Percentiles rank a stretch among this genome's conserved stretches.
phyloP scores from a whole-genome alignment of 2,329 filamentous ascomycete genomes.

The Aureobasidium melanogenum region DNA sequence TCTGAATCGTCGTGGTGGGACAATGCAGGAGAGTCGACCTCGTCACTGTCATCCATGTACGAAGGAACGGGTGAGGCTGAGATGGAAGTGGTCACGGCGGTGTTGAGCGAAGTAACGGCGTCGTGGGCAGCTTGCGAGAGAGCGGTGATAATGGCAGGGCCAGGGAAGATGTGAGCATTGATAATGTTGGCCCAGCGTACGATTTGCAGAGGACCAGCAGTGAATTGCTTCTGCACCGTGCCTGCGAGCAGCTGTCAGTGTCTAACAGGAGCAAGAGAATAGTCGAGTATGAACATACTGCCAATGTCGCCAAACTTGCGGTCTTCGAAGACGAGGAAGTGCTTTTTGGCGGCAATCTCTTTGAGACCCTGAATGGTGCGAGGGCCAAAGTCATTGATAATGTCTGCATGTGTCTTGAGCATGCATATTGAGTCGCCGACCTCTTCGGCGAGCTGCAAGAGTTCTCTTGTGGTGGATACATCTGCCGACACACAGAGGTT shows the following conservation, averaged over 20 bases:
- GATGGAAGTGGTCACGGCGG: slow-evolving; percentile 43
- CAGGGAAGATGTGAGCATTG: slow-evolving; percentile 45
- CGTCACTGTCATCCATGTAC: slow-evolving; percentile 40
- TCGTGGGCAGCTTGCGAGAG: slow-evolving; percentile 39
- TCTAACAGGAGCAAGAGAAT: neutral
- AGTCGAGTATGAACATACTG: slow-evolving; percentile 29
- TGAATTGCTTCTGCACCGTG: slow-evolving; percentile 48
- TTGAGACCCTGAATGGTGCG: slow-evolving; percentile 42
- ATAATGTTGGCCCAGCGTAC: slow-evolving; percentile 45
- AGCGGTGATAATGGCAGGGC: slow-evolving; percentile 42
- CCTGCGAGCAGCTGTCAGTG: slow-evolving; percentile 24
- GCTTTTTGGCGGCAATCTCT: slow-evolving; percentile 40
- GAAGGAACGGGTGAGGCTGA: slow-evolving; percentile 29
- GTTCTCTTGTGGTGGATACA: slow-evolving; percentile 46
- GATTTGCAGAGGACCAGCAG: slow-evolving; percentile 41
- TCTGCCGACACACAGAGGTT: slow-evolving; percentile 50
- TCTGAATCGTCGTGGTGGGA: slow-evolving; percentile 30
- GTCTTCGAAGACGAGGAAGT: slow-evolving; percentile 47
- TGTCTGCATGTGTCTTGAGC: slow-evolving; percentile 54
- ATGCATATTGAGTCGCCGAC: slow-evolving; percentile 53
- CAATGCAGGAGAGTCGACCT: slow-evolving; percentile 18
- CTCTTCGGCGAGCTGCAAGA: slow-evolving; percentile 48
- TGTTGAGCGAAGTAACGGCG: slow-evolving; percentile 41
- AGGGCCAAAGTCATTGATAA: slow-evolving; percentile 52
- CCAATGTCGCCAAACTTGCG: slow-evolving; percentile 49